Percentiles rank a stretch among this genome's conserved stretches.
phyloP scores from a whole-genome alignment of 148 eudicot species.

The Polygonum aviculare region DNA sequence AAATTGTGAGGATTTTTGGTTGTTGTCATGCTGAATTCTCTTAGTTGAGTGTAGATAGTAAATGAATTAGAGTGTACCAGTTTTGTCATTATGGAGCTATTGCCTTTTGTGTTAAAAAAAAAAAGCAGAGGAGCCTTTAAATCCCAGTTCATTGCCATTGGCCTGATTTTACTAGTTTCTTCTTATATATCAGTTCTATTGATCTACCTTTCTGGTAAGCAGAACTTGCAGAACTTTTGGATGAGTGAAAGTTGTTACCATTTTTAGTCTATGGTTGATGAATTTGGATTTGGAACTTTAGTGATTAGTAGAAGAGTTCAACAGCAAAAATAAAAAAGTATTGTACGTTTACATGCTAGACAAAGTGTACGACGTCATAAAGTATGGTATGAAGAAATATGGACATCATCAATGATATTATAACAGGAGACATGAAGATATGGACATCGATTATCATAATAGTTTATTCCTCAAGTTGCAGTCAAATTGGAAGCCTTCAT shows the following conservation, averaged over 20 bases:
- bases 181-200: background rate
- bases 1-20: background rate
- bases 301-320: too few relatives aligned
- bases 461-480: background rate
- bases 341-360: background rate
- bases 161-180: background rate
- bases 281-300: too few relatives aligned
- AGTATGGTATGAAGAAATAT: background rate
- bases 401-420: background rate
- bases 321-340: background rate
- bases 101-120: background rate
- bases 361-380: background rate
- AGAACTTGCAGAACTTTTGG: too few relatives aligned
- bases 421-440: background rate
- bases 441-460: background rate
- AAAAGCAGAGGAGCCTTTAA: background rate
- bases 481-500: too few relatives aligned
- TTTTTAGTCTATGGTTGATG: too few relatives aligned
- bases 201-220: background rate
- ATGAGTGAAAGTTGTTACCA: too few relatives aligned
- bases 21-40: background rate
- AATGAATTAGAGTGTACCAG: background rate
- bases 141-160: background rate
- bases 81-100: background rate
- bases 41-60: background rate